These are phyloP conservation scores for Globisporangium ultimum DNA, from an alignment of 352 stramenopile species.

Conservation along the genomic window DNA sequence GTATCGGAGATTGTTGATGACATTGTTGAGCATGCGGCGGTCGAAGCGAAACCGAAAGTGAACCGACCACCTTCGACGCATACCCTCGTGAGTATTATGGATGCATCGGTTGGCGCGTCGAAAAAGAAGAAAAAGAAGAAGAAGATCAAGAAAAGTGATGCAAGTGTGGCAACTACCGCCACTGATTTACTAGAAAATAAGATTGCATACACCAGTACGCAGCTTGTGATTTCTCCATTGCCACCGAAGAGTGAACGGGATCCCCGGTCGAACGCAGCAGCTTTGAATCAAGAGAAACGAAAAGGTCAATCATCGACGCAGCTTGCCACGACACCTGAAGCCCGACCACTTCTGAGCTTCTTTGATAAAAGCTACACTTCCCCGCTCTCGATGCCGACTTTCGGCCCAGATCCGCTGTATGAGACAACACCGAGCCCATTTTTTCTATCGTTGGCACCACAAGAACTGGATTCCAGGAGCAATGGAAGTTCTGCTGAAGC, in stretches of 20 bases:
- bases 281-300: not conserved
- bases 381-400: slow-evolving; percentile 28
- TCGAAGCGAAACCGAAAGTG: slow-evolving; percentile 7
- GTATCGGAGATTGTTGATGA: slow-evolving; percentile 32
- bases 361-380: slow-evolving; percentile 34
- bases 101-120: not conserved
- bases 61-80: not conserved
- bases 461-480: slow-evolving; percentile 13
- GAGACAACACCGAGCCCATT: slow-evolving; percentile 27
- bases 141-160: slow-evolving; percentile 17
- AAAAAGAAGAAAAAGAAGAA: slow-evolving; percentile 17
- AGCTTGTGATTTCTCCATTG: too few species aligned
- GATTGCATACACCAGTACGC: too few species aligned
- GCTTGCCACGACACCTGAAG: slow-evolving; percentile 19
- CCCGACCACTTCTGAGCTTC: slow-evolving; percentile 28
- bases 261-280: not conserved
- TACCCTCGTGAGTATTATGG: slow-evolving; percentile 9
- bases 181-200: too few species aligned
- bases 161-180: not conserved
- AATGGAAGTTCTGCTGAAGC: slow-evolving; percentile 17
- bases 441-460: slow-evolving; percentile 49
- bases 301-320: slow-evolving; percentile 13
- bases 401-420: slow-evolving; percentile 48
- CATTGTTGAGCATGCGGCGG: slow-evolving; percentile 39
- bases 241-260: too few species aligned